A percentile compares a stretch with the other conserved stretches of the same genome.
phyloP scores from a whole-genome alignment of 2,329 filamentous ascomycete genomes.

The Cercospora janseana region DNA sequence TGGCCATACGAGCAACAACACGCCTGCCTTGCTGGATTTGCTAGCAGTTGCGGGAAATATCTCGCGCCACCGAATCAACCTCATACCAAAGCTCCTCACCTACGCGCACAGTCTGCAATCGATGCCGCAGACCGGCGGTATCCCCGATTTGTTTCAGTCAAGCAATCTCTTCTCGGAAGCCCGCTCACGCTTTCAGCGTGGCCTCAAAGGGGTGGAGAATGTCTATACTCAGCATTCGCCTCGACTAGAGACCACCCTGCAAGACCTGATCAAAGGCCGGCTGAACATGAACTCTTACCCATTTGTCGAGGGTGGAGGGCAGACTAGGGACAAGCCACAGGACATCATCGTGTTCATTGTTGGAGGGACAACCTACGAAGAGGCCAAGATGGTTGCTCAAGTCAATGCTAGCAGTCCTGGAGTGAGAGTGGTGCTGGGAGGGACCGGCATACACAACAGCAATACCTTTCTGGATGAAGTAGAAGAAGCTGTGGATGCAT shows the following conservation, averaged over 20 bases:
- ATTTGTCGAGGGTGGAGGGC: slow-evolving; percentile 83
- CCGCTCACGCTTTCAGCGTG: slow-evolving; percentile 77
- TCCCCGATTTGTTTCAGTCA: slow-evolving; percentile 89
- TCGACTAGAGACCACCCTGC: slow-evolving; percentile 78
- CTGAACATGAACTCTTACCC: slow-evolving; percentile 85
- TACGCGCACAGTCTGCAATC: slow-evolving; percentile 87
- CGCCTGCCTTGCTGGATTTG: slow-evolving; percentile 82
- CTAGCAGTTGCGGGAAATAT: slow-evolving; percentile 81
- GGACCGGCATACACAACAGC: slow-evolving; percentile 85
- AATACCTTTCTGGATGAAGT: slow-evolving; percentile 86
- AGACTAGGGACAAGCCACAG: slow-evolving; percentile 91
- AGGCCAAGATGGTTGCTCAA: slow-evolving; percentile 92
- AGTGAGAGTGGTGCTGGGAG: slow-evolving; percentile 82
- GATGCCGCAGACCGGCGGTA: slow-evolving; percentile 61
- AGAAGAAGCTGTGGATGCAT: slow-evolving; percentile 79
- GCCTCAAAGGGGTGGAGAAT: slow-evolving; percentile 95
- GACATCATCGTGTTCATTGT: slow-evolving; percentile 95
- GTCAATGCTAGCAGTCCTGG: slow-evolving; percentile 90
- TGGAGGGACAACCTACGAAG: slow-evolving; percentile 91
- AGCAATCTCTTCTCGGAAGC: slow-evolving; percentile 88
- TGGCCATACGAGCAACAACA: slow-evolving; percentile 77
- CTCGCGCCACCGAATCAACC: slow-evolving; percentile 68
- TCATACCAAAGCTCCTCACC: slow-evolving; percentile 76
- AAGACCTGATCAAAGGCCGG: slow-evolving; percentile 89
- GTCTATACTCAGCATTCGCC: slow-evolving; percentile 98